Percentiles rank a stretch among this genome's conserved stretches.
phyloP scores from a whole-genome alignment of 1,284 basidiomycete species.

The Coniferiporia weirii region DNA sequence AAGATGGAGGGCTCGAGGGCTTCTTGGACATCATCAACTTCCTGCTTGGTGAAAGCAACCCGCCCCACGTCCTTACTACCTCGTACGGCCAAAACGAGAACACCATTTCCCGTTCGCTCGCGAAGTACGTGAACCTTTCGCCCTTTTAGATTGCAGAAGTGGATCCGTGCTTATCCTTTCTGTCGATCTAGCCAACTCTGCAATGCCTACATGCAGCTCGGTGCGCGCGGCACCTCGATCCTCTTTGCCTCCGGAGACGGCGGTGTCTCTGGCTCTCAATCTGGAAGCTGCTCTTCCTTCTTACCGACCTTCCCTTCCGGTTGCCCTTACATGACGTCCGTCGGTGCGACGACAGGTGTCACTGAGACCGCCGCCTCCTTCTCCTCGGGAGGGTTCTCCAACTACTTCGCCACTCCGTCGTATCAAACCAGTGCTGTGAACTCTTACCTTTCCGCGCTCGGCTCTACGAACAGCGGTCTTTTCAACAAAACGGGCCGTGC shows the following conservation, averaged over 20 bases:
- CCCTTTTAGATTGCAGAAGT: neutral
- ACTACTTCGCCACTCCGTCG: conserved; percentile 32
- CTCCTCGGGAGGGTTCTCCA: conserved; percentile 38
- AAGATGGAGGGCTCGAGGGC: conserved; percentile 21
- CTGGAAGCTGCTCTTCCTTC: conserved; percentile 27
- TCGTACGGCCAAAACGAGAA: conserved; percentile 27
- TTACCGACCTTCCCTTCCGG: conserved; percentile 32
- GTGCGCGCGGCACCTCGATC: conserved; percentile 33
- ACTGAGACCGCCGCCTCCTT: conserved; percentile 30
- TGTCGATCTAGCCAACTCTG: conserved; percentile 29
- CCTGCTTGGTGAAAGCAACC: conserved; percentile 23
- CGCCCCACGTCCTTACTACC: conserved; percentile 29
- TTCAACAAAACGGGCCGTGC: conserved; percentile 37
- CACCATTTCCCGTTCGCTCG: conserved; percentile 23
- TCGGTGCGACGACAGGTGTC: conserved; percentile 28
- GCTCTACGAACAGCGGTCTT: conserved; percentile 29
- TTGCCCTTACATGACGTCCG: conserved; percentile 26
- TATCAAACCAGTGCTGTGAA: conserved; percentile 31
- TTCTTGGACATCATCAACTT: conserved; percentile 33
- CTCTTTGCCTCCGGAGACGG: conserved; percentile 35
- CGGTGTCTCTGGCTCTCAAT: conserved; percentile 34
- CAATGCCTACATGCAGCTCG: conserved; percentile 31
- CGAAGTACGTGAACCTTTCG: conserved; percentile 20
- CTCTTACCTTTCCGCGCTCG: conserved; percentile 26
- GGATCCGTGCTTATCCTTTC: neutral